Base-by-base conservation (phyloP, 345 rosid genomes). In the Camelina laxa region DNA sequence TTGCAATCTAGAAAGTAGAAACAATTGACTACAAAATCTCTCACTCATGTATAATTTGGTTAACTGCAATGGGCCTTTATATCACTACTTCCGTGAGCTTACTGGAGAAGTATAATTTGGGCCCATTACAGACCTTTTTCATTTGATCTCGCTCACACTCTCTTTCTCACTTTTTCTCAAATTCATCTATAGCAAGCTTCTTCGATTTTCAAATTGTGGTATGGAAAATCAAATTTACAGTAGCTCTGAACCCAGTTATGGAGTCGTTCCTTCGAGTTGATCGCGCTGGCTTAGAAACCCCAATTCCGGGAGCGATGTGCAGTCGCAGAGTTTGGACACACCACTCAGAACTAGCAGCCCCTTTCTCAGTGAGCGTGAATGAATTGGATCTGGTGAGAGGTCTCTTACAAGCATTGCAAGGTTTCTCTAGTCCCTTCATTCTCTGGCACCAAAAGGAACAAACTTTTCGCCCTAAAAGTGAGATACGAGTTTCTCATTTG, bases 371-470 rank as follows among this genome's bases (percentile, higher is more conserved):
- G 70, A 84, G 81, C 86, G 83, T 87, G 20, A 83, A 64, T 64
- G 94, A 87, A 76, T 70, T 67, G 48, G 88, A 89, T 74, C 79
- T 87, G 86, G 94, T 94, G 31, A 84, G 69, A 53, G 86, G 90
- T 50, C 85, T 86, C 42, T 69, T 89, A 73, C 84, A 85, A 81
- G 88, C 90, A 83, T 54, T 91, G 76, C 97, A 94, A 80, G 98
- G 98, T 12, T 69, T 94, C 9, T 83, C 97, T 10, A 79, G 86
- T 79, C 82, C 89, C 11, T 71, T 81, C 62, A 83, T 94, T 50
- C 48, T 27, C 20, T 91, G 97, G 98, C 92, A 91, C 77, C 74
- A 74, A 27, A 74, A 12, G 39, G 49, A 59, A 22, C 82, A 74
- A 45, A 69, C 73, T 39, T 94, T 86, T 80, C 42, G 70, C n/a